Percentiles rank a stretch among this genome's conserved stretches.
Conservation (phyloP, 2,329 filamentous ascomycete genomes). For the Alternaria burnsii region DNA sequence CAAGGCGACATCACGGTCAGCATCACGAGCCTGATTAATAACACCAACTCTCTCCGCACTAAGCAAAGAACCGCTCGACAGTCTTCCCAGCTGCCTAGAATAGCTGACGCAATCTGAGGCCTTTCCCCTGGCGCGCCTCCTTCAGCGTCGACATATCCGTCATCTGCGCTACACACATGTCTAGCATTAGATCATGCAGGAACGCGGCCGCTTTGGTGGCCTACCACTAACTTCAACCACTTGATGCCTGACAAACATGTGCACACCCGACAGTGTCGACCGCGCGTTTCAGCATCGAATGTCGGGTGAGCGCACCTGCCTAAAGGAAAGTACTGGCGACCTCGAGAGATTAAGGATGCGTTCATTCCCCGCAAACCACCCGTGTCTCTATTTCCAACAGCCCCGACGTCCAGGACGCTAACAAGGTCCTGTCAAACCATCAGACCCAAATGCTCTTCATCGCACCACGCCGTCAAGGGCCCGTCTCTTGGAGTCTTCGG, state of each 20-base stretch:
- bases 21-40: not conserved
- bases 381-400: slow-evolving; percentile 7
- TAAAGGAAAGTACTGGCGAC: slow-evolving; percentile 11
- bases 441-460: not conserved
- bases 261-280: slow-evolving; percentile 1
- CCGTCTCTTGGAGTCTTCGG: not conserved
- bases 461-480: not conserved
- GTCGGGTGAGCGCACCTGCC: slow-evolving; percentile 1
- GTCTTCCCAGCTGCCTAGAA: not conserved
- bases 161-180: slow-evolving; percentile 7
- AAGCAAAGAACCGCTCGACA: not conserved
- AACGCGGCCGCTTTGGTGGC: slow-evolving; percentile 25
- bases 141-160: slow-evolving; percentile 9
- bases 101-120: not conserved
- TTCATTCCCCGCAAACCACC: slow-evolving; percentile 15
- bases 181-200: slow-evolving; percentile 25
- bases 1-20: slow-evolving; percentile 5
- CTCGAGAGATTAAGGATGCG: slow-evolving; percentile 22
- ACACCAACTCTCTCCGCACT: not conserved
- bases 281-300: slow-evolving; percentile 8
- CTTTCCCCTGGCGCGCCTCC: slow-evolving; percentile 9
- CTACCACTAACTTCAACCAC: not conserved
- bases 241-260: slow-evolving; percentile 1
- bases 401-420: not conserved
- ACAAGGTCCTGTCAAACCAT: not conserved